phyloP scores from a whole-genome alignment of 2,329 filamentous ascomycete species.

The Fusarium domesticum region DNA sequence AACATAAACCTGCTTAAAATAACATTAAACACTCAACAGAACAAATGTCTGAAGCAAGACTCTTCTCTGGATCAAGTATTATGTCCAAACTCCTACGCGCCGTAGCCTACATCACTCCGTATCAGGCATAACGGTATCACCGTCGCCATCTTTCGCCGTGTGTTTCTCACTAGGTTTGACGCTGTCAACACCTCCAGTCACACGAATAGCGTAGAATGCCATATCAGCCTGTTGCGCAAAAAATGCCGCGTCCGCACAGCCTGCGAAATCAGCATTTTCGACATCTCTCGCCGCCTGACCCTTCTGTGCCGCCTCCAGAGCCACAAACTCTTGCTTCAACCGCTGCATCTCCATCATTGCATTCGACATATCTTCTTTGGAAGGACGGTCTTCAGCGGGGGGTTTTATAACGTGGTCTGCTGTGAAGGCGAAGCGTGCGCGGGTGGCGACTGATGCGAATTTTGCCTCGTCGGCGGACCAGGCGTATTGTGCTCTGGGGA shows the following conservation, averaged over 20 bases:
- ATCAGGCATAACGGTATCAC: not conserved
- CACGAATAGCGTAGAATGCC: conserved; percentile 19
- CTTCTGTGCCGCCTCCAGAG: conserved; percentile 12
- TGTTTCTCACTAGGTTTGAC: not conserved
- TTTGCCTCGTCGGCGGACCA: conserved; percentile 25
- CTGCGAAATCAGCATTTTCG: conserved; percentile 25
- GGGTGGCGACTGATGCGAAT: conserved; percentile 19
- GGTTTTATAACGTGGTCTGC: conserved; percentile 19
- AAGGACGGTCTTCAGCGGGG: not conserved
- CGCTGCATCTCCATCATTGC: conserved; percentile 5
- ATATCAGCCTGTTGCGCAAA: conserved; percentile 27
- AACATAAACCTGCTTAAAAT: not conserved
- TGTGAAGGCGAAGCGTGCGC: conserved; percentile 21
- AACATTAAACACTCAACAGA: not conserved
- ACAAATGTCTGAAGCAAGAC: not conserved
- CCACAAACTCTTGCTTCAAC: conserved; percentile 13
- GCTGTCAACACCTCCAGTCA: not conserved
- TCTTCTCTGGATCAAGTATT: not conserved
- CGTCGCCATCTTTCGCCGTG: not conserved
- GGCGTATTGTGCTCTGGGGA: conserved; percentile 17
- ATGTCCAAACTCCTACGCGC: not conserved
- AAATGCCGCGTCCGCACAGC: conserved; percentile 25
- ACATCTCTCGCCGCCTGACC: conserved; percentile 18
- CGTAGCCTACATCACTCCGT: not conserved
- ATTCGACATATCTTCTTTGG: not conserved